A percentile compares a stretch with the other conserved stretches of the same genome.
These are phyloP conservation scores for Babesia sp. DNA, from an alignment of 169 alveolate genomes.

Conservation along the genomic window DNA sequence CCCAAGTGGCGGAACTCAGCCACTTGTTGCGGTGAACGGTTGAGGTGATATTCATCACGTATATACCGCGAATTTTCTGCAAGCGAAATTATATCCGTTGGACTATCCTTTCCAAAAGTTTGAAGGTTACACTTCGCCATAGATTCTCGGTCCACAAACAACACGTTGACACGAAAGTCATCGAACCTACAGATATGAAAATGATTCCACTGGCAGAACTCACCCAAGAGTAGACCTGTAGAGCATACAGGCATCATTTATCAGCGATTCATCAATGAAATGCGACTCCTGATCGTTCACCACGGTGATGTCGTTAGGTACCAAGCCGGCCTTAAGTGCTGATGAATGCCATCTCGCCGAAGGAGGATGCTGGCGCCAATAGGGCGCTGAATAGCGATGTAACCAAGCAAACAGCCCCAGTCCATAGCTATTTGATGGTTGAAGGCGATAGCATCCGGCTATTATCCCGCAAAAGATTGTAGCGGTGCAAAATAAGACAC, in stretches of 20 bases:
- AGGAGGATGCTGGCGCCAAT: not conserved
- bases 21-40: slow-evolving; percentile 45
- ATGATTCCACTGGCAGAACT: not conserved
- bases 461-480: not conserved
- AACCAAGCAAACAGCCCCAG: too few relatives aligned
- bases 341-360: not conserved
- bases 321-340: not conserved
- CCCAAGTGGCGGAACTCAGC: slow-evolving; percentile 58
- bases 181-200: slow-evolving; percentile 13
- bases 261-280: slow-evolving; percentile 17
- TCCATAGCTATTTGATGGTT: not conserved
- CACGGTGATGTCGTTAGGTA: slow-evolving; percentile 44
- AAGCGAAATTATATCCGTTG: slow-evolving; percentile 61
- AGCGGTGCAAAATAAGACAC: not conserved
- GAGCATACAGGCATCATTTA: slow-evolving; percentile 21
- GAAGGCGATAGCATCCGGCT: not conserved
- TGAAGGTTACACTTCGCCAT: slow-evolving; percentile 30
- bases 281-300: slow-evolving; percentile 34
- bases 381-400: not conserved
- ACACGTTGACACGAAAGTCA: slow-evolving; percentile 56
- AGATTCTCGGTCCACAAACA: slow-evolving; percentile 26
- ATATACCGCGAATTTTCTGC: slow-evolving; percentile 18
- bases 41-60: slow-evolving; percentile 32
- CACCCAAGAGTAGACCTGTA: slow-evolving; percentile 43
- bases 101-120: slow-evolving; percentile 36